Base-by-base conservation (phyloP, 352 stramenopile genomes). In the Globisporangium polare region DNA sequence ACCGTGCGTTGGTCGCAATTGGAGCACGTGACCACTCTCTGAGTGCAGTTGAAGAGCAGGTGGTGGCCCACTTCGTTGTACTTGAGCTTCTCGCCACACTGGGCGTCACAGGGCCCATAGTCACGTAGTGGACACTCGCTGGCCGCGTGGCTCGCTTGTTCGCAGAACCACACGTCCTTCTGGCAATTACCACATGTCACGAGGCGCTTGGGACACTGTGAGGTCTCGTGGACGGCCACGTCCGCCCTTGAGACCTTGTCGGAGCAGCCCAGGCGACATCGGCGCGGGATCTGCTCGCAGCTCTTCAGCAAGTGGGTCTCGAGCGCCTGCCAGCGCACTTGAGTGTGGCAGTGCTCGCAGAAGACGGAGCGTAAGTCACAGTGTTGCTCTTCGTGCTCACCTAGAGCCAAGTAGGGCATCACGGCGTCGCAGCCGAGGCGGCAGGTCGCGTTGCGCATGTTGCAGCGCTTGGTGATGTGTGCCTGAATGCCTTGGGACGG, bases 391-490 rank as follows among this genome's bases (percentile, higher is more conserved):
- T 92, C 85, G 62, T 92, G 85, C 33, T 85, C 67, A 0, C 47
- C 35, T 1, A 94, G 69, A 18, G 65, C 46, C 1, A 72, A 7
- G n/a, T 77, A 77, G 17, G 69, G 39, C 65, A 92, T 74, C 20
- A 89, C 58, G 10, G 68, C 52, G 1, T 74, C 72, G 43, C 85
- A 94, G 18, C 80, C 80, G 22, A 92, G 79, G 5, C 76, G 71
- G 33, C 85, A 92, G 18, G 31, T 27, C 4, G 61, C 43, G 26
- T 91, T 89, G 24, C 85, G 85, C 27, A 83, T 69, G 33, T 78
- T 87, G 64, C 85, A 94, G 5, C 78, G 74, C 57, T 78, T 82
- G 22, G 60, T 55, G n/a, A 84, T 41, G 52, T 94, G 85, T 27
- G 57, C 27, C 0, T 71, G 51, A 7, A 90, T 39, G 2, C 56